phyloP scores from a whole-genome alignment of 2,329 filamentous ascomycete species.

The Neofusicoccum sp. region DNA sequence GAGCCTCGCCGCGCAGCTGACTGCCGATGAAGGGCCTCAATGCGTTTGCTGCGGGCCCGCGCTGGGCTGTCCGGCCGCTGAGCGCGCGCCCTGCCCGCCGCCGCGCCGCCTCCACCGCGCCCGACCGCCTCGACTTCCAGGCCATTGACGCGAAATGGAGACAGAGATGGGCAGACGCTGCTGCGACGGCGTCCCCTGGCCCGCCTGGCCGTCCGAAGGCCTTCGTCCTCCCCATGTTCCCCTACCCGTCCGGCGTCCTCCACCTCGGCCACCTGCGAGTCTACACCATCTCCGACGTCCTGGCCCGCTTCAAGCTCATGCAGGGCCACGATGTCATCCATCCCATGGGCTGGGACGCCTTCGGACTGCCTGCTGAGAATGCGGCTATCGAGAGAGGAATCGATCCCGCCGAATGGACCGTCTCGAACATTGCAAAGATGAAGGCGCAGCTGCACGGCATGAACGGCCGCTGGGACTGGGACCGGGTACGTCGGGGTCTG shows the following conservation, averaged over 20 bases:
- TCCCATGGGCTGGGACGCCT: conserved; percentile 95
- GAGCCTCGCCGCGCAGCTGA: neutral
- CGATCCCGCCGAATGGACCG: conserved; percentile 78
- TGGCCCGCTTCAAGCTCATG: conserved; percentile 75
- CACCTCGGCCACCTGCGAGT: conserved; percentile 87
- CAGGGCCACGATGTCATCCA: conserved; percentile 75
- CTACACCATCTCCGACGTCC: conserved; percentile 86
- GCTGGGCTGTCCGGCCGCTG: neutral
- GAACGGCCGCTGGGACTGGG: conserved; percentile 85
- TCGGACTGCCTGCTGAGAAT: conserved; percentile 89
- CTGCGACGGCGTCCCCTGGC: neutral
- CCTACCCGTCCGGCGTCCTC: conserved; percentile 83
- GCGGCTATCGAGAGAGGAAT: conserved; percentile 82
- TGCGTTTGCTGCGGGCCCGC: conserved; percentile 1
- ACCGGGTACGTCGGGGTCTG: conserved; percentile 60
- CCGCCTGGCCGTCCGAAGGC: conserved; percentile 35
- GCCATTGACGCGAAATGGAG: conserved; percentile 60
- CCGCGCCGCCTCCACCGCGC: conserved; percentile 10
- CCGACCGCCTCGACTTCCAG: conserved; percentile 43
- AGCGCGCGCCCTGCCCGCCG: neutral
- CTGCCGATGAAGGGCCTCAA: conserved; percentile 15
- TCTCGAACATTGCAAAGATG: conserved; percentile 79
- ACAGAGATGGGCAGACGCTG: conserved; percentile 45
- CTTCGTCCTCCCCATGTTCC: conserved; percentile 90
- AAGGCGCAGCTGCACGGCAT: conserved; percentile 77